These are phyloP conservation scores for Aspergillus quadricinctus DNA, from an alignment of 2,329 filamentous ascomycete genomes.

Conservation along the genomic window DNA sequence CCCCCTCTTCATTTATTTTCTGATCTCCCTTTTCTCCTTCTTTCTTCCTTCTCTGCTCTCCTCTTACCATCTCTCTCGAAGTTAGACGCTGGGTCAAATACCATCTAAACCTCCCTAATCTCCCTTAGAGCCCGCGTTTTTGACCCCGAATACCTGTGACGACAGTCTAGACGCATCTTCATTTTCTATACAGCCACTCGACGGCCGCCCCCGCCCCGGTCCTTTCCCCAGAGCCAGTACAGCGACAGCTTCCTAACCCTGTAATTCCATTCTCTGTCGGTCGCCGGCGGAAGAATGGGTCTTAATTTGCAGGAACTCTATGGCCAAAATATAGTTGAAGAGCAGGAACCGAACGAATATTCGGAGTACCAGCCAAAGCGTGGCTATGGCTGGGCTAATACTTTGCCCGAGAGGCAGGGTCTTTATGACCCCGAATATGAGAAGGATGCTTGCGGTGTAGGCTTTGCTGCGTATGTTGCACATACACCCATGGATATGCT, in stretches of 20 bases:
- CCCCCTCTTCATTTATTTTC: slow-evolving; percentile 12
- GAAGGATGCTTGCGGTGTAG: slow-evolving; percentile 99
- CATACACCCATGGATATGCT: not conserved
- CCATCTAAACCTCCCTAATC: slow-evolving; percentile 5
- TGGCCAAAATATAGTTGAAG: slow-evolving; percentile 44
- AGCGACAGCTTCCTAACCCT: slow-evolving; percentile 12
- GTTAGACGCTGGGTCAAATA: slow-evolving; percentile 20
- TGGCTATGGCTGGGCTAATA: slow-evolving; percentile 89
- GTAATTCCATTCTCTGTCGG: slow-evolving; percentile 37
- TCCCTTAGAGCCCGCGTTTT: slow-evolving; percentile 18
- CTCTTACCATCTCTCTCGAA: slow-evolving; percentile 6
- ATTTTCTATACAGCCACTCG: slow-evolving; percentile 12
- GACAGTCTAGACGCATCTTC: slow-evolving; percentile 15
- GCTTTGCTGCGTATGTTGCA: slow-evolving; percentile 82
- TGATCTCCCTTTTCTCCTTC: slow-evolving; percentile 10
- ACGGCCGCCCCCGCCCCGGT: slow-evolving; percentile 14
- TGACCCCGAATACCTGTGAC: slow-evolving; percentile 20
- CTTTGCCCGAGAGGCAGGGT: slow-evolving; percentile 96
- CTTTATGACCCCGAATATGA: slow-evolving; percentile 94
- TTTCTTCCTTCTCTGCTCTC: slow-evolving; percentile 6
- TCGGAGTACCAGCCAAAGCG: slow-evolving; percentile 52
- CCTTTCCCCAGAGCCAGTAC: slow-evolving; percentile 6
- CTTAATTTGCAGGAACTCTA: slow-evolving; percentile 46
- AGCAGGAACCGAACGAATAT: slow-evolving; percentile 43
- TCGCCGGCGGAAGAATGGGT: slow-evolving; percentile 48